These are phyloP conservation scores for Leccinellum albellum DNA, from an alignment of 768 basidiomycete genomes.

Conservation along the genomic window DNA sequence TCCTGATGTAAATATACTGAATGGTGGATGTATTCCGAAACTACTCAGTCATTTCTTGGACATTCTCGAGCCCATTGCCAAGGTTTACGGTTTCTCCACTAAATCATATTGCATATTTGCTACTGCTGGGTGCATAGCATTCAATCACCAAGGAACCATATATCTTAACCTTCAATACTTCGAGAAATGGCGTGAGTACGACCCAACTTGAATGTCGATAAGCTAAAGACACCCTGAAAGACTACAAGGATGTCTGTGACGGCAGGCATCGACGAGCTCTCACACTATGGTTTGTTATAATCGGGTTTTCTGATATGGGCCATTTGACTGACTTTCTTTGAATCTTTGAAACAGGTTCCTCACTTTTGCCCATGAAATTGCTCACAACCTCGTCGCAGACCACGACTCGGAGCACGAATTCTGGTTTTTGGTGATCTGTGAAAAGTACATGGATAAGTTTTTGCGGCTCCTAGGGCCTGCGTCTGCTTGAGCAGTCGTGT, in stretches of 20 bases:
- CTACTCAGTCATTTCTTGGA: slow-evolving; percentile 63
- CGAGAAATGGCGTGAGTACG: slow-evolving; percentile 72
- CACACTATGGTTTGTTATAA: background rate
- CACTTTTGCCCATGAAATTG: background rate
- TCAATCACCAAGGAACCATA: slow-evolving; percentile 81
- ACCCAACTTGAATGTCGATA: background rate
- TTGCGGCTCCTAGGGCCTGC: background rate
- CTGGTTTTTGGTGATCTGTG: background rate
- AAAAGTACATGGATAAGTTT: background rate
- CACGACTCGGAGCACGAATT: background rate
- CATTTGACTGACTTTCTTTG: background rate
- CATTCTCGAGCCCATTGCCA: slow-evolving; percentile 57
- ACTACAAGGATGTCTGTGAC: slow-evolving; percentile 2
- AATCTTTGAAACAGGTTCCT: background rate
- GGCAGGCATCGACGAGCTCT: background rate
- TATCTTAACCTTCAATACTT: slow-evolving; percentile 87
- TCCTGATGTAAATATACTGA: slow-evolving; percentile 38
- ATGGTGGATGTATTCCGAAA: slow-evolving; percentile 49
- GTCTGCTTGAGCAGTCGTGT: background rate
- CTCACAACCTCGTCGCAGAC: background rate
- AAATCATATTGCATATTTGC: slow-evolving; percentile 72
- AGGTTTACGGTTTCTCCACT: slow-evolving; percentile 68
- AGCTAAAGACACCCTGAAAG: background rate
- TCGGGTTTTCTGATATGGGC: background rate
- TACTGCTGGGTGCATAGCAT: slow-evolving; percentile 74